Evolutionary conservation across 139 green algal species (phyloP), one percentile per base, ranked within the genome.

Genomic region (Deuterostichococcus epilithicus): DNA sequence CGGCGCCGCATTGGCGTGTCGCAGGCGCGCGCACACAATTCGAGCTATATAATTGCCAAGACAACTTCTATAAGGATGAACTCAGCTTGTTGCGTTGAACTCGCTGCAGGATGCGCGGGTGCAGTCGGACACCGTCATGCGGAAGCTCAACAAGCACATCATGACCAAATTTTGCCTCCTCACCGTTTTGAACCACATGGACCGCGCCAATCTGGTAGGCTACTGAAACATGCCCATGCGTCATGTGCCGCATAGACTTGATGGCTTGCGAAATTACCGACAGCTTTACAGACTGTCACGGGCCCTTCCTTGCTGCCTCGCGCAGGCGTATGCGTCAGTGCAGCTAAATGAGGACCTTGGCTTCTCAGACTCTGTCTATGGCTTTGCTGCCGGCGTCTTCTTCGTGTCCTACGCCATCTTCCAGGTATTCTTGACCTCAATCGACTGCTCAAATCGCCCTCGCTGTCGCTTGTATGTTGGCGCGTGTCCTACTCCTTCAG

Each of bases 121-220:
- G 3, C 52, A 63, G 52, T 20, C 52, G 52, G 52, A 63, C 18
- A 20, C 18, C 3, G 52, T 63, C 18, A 13, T 63, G 52, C 52
- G 52, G 66, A 75, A 75, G 28, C 39, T 75, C 28, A 44, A 75
- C n/a, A 38, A 30, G 42, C 70, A 75, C 70, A 75, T 75, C 70
- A 75, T 75, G 70, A 25, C 28, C 34, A 44, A 47, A 28, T 75
- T 75, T 65, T 65, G 38, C 36, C 28, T 75, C 1, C 39, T 75
- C 25, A 75, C 70, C 23, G 2, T 75, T 5, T n/a, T 75, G 3
- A 75, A 75, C 39, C 39, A 75, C 39, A 65, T 75, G 39, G 70
- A 75, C 70, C n/a, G 70, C 13, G 70, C 70, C 22, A 75, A 75
- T 30, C 39, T 75, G 70, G 70, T 75, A 26, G 26, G 42, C 1